Evolutionary conservation across 257 asterid genomes (phyloP), one percentile per base, ranked within the genome.

Genomic region (Perilla frutescens): DNA sequence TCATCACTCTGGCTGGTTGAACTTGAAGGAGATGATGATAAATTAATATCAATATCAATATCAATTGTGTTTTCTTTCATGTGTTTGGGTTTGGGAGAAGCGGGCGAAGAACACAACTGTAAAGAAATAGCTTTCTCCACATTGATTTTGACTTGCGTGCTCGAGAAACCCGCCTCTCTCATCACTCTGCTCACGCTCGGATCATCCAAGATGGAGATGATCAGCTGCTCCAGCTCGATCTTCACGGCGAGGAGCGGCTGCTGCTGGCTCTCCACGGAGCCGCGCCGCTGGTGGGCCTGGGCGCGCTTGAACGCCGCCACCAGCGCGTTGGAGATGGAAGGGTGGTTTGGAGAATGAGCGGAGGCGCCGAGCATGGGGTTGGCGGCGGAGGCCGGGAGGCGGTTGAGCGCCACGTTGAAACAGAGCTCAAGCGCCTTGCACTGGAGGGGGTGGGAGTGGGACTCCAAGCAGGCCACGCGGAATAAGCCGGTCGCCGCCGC

Each of bases 231-330:
- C 36, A 93, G 77, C 81, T 91, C 97, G 72, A 93, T 85, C 57
- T 88, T 89, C 4, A 85, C 89, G 2, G 91, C 85, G 11, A 90
- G 67, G 32, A 89, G 66, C 0, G 97, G 82, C 65, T 85, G 96
- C 68, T 83, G 95, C 71, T 87, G 96, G 71, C 74, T 88, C 43
- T 93, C 96, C 4, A 81, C 69, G 0, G 93, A 81, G 61, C 97
- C 96, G 2, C 97, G 93, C 44, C 96, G 84, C 72, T 92, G 96
- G 78, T 92, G 92, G 61, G 98, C 95, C 69, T 92, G 98, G 11
- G 98, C 98, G n/a, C 98, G 79, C 77, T 93, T 93, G 83, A 93
- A 93, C 51, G 98, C 97, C 1, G 97, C 98, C 2, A 87, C 96
- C 4, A 93, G 96, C 0, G 97, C 97, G 80, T 93, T 89, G 66